phyloP scores from a whole-genome alignment of 164 flowering plant species.

The Vitis vinifera region ASM3070453v1 NC_081815.1:2065501-2066000 shows the following conservation, averaged over 20 bases:
- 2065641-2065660: constrained; percentile 29
- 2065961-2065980: constrained; percentile 3
- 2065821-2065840: constrained; percentile 22
- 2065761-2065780: constrained; percentile 18
- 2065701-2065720: constrained; percentile 29
- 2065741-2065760: constrained; percentile 32
- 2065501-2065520: background rate
- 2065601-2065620: constrained; percentile 9
- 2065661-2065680: constrained; percentile 31
- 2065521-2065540: background rate
- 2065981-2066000: constrained; percentile 21
- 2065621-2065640: constrained; percentile 70
- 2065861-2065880: constrained; percentile 25
- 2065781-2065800: constrained; percentile 18
- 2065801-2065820: constrained; percentile 21
- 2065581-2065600: background rate
- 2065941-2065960: background rate
- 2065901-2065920: background rate
- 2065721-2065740: constrained; percentile 19
- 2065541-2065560: no score
- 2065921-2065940: background rate
- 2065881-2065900: constrained; percentile 42
- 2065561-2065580: background rate
- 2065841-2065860: constrained; percentile 13
- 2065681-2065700: constrained; percentile 26